Percentiles rank a stretch among this genome's conserved stretches.
These are phyloP conservation scores for Flaveria bidentis DNA, from an alignment of 129 eudicot genomes.

Conservation along the genomic window DNA sequence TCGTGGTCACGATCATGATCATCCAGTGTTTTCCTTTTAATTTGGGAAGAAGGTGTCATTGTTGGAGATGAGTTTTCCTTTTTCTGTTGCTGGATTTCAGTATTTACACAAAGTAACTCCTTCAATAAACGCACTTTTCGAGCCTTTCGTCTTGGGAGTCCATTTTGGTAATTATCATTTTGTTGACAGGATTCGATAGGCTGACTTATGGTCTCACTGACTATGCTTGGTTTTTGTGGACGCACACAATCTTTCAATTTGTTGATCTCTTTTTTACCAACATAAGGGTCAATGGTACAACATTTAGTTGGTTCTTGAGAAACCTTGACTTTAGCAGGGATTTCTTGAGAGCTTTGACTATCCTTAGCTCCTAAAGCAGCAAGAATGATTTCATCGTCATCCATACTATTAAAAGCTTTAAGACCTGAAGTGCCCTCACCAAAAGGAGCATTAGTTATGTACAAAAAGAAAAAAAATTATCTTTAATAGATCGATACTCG, in stretches of 20 bases:
- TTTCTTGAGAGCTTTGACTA: constrained; percentile 18
- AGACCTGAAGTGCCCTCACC: not conserved
- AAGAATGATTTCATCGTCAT: constrained; percentile 17
- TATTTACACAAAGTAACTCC: constrained; percentile 52
- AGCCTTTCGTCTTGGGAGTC: constrained; percentile 42
- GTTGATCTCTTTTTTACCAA: constrained; percentile 26
- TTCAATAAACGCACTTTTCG: constrained; percentile 65
- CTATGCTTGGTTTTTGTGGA: not conserved
- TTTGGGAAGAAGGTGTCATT: constrained; percentile 19
- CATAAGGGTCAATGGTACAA: constrained; percentile 11
- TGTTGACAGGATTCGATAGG: constrained; percentile 21
- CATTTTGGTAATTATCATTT: constrained; percentile 35
- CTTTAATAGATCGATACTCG: not conserved
- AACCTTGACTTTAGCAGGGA: constrained; percentile 8
- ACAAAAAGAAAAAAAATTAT: not conserved
- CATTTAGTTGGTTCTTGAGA: constrained; percentile 4
- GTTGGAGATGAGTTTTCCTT: constrained; percentile 29
- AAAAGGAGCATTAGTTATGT: constrained; percentile 31
- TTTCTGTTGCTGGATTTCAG: constrained; percentile 28
- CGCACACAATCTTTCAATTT: constrained; percentile 27
- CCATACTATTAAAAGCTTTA: constrained; percentile 13
- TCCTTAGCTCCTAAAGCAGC: constrained; percentile 6
- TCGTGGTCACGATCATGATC: constrained; percentile 26
- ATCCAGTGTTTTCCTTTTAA: constrained; percentile 45
- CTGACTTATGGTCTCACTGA: constrained; percentile 28